phyloP scores from a whole-genome alignment of 1,284 basidiomycete genomes.

The Anthracocystis walkeri region DNA sequence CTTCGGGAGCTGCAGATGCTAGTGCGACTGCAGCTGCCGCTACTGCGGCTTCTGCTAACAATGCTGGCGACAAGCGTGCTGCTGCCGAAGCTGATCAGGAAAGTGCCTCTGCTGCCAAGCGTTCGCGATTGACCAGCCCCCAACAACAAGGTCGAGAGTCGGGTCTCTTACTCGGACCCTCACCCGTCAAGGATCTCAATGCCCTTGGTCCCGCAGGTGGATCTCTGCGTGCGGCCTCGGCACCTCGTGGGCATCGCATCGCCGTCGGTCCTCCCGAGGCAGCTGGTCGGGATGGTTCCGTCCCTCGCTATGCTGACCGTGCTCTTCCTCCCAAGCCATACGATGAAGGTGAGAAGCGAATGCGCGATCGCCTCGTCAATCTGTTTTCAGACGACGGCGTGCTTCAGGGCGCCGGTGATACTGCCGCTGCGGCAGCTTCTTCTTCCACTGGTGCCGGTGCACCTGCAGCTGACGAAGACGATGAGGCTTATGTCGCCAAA shows the following conservation, averaged over 20 bases:
- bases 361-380: constrained; percentile 61
- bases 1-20: constrained; percentile 6
- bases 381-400: constrained; percentile 64
- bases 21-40: background rate
- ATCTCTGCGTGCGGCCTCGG: constrained; percentile 57
- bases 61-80: constrained; percentile 30
- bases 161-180: constrained; percentile 41
- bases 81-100: constrained; percentile 27
- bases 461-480: constrained; percentile 21
- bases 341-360: constrained; percentile 64
- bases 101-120: constrained; percentile 35
- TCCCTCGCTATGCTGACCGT: constrained; percentile 66
- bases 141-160: constrained; percentile 22
- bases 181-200: constrained; percentile 67
- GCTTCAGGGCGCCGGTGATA: constrained; percentile 16
- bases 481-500: constrained; percentile 30
- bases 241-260: constrained; percentile 45
- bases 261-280: constrained; percentile 52
- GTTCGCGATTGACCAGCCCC: constrained; percentile 39
- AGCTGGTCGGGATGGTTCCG: constrained; percentile 37
- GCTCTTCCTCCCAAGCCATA: constrained; percentile 58
- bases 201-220: constrained; percentile 59
- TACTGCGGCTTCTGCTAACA: background rate
- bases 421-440: constrained; percentile 1
- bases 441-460: constrained; percentile 7